Conservation (phyloP, 495 filamentous ascomycete species). For the Pseudotulostoma volvatum region DNA sequence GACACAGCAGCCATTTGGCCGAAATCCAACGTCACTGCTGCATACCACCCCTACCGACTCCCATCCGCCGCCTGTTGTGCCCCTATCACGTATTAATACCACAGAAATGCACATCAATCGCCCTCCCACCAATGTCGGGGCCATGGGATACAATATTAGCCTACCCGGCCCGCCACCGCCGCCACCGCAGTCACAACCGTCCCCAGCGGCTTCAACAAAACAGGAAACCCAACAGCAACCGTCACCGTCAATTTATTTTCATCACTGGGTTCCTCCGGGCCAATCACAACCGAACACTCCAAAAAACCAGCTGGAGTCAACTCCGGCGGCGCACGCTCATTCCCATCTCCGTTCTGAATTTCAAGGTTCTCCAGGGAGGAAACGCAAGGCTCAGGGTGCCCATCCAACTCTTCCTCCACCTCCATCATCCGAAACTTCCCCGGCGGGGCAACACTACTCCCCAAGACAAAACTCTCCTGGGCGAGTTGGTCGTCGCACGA, state of each 20-base stretch:
- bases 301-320: slow-evolving; percentile 17
- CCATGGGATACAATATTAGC: slow-evolving; percentile 14
- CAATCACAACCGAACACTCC: slow-evolving; percentile 18
- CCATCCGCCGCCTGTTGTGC: slow-evolving; percentile 17
- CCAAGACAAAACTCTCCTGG: slow-evolving; percentile 1
- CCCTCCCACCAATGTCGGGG: slow-evolving; percentile 14
- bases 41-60: slow-evolving; percentile 3
- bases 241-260: slow-evolving; percentile 68
- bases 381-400: slow-evolving; percentile 24
- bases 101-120: slow-evolving; percentile 36
- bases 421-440: slow-evolving; percentile 4
- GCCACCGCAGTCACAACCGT: slow-evolving; percentile 21
- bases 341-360: slow-evolving; percentile 21
- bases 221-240: slow-evolving; percentile 35
- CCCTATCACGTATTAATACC: slow-evolving; percentile 37
- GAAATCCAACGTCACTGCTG: slow-evolving; percentile 3
- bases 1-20: slow-evolving; percentile 14
- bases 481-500: not conserved
- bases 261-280: slow-evolving; percentile 77
- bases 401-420: slow-evolving; percentile 26
- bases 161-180: slow-evolving; percentile 21
- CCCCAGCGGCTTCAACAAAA: slow-evolving; percentile 27
- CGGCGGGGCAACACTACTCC: not conserved
- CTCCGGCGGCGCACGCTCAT: slow-evolving; percentile 8
- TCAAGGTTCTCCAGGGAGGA: slow-evolving; percentile 22